phyloP scores from a whole-genome alignment of 768 basidiomycete genomes.

The Hebeloma cylindrosporum region DNA sequence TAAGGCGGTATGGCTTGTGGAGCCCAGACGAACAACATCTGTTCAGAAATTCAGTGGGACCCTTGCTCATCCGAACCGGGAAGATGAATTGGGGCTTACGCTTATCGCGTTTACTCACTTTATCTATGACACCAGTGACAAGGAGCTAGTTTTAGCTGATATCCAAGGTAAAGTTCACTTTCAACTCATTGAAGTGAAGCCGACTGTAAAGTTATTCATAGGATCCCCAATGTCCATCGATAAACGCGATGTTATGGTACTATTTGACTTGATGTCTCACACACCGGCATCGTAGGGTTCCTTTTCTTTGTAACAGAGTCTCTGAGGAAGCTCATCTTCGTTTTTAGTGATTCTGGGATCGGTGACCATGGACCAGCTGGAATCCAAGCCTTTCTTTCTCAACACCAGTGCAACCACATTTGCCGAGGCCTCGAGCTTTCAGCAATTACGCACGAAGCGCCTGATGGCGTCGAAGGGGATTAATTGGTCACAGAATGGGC shows the following conservation, averaged over 20 bases:
- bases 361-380: constrained; percentile 15
- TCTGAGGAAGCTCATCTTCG: not conserved
- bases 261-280: constrained; percentile 15
- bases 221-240: constrained; percentile 8
- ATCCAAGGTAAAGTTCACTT: constrained; percentile 13
- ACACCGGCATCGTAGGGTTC: constrained; percentile 4
- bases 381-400: constrained; percentile 9
- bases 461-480: not conserved
- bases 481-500: not conserved
- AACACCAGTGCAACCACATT: constrained; percentile 13
- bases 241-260: constrained; percentile 6
- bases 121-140: constrained; percentile 11
- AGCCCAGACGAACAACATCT: constrained; percentile 12
- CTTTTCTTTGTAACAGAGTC: not conserved
- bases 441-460: constrained; percentile 1
- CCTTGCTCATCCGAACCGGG: constrained; percentile 9
- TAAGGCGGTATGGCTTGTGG: constrained; percentile 12
- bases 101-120: constrained; percentile 13
- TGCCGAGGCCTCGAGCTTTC: constrained; percentile 9
- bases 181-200: not conserved
- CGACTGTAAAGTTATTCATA: not conserved
- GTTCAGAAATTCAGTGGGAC: constrained; percentile 14
- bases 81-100: constrained; percentile 11
- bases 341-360: constrained; percentile 14
- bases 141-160: constrained; percentile 14